Base-by-base conservation (phyloP, 176 grass and related monocot genomes). In the Juncus effusus region DNA sequence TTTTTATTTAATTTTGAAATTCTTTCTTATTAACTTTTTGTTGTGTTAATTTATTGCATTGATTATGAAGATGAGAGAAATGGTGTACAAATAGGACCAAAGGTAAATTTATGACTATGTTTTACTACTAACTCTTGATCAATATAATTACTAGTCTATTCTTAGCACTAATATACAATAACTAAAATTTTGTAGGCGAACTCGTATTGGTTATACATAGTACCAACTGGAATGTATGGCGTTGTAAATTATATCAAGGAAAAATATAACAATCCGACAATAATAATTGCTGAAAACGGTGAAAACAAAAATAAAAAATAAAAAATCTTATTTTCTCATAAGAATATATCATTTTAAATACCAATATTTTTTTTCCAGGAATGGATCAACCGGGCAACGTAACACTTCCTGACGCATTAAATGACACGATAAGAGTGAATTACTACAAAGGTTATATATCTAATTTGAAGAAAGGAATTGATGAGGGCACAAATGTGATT, bases 361-460 rank as follows among this genome's bases (percentile, higher is more conserved):
- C 50, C 9, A 68, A 37, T 71, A 15, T 11, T 38, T 47, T 51
- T 40, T 69, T 53, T 54, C 2, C 14, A 69, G 77, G 77, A 56
- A 65, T 79, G 77, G 68, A 79, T 39, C 77, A 73, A 39, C 67
- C 68, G 10, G 68, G 77, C 15, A 54, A 79, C 56, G 57, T 73
- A 36, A 51, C 66, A 58, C 66, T 65, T 73, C 51, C 68, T 40
- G 4, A 49, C 14, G 77, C 59, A 14, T 59, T 95, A 14, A 71
- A 79, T 1, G 90, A 90, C 50, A 58, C 66, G 0, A 3, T 49
- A 2, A 79, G 86, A 71, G 51, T 86, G 0, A 50, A 81, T 15
- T 95, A 78, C 80, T 95, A 81, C 62, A 77, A 74, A 61, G 83
- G 76, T 61, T 90, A 95, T 65, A 79, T 95, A 16, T 69, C 56